Evolutionary conservation across 1,139 yeast genomes (phyloP), one percentile per base, ranked within the genome.

Genomic region (Kodamaea arcana): DNA sequence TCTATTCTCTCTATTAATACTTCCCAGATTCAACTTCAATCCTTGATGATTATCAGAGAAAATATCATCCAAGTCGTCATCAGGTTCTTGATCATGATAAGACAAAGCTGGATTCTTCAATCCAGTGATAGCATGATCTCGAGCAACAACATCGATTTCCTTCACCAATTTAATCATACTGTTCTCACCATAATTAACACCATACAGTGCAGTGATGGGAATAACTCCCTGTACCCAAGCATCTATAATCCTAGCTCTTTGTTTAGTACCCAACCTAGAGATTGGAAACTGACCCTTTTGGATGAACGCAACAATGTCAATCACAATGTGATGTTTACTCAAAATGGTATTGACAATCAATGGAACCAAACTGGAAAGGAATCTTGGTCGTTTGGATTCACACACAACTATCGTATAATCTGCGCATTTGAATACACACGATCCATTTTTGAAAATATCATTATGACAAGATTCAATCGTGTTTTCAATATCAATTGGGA

Each of bases 281-380:
- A 73, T 67, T 1, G 88, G 90, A 44, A 82, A 75, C 30, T 70
- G 77, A 0, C 80, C 83, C 34, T 68, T 69, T 37, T 75, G 77
- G 36, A 85, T 78, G 57, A 90, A 92, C 0, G 90, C 85, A 33
- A 94, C 84, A 31, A 88, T 74, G 56, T 92, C 97, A 29, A 88
- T 69, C n/a, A 87, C 75, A 39, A 92, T 62, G 47, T 88, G 95
- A 54, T 90, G 96, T 46, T 77, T 83, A 44, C 86, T 81, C 46
- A 92, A 65, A 1, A 90, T 78, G 4, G 82, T 79, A 45, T 87
- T 83, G 30, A 85, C 87, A 33, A 92, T 74, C 27, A 90, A 74
- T 0, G 97, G 95, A 0, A 88, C 90, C 41, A 92, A 59, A 1
- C 92, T 78, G 1, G 96, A 83, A 39, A 78, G 62, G 44, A 71